Base-by-base conservation (phyloP, 176 grass and related monocot species). In the Guadua angustifolia region DNA sequence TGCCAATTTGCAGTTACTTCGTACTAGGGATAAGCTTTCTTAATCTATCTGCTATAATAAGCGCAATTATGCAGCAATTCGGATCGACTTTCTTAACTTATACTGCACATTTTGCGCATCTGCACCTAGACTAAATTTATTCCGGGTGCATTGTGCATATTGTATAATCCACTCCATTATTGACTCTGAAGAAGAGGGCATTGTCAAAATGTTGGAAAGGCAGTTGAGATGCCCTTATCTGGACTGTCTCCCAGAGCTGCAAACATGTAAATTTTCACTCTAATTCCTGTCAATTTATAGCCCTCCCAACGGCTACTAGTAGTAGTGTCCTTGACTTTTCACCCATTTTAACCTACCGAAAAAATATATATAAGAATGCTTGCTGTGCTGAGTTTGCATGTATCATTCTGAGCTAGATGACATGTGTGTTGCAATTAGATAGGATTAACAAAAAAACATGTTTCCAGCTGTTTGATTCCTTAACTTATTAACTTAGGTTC, bases 151-250 rank as follows among this genome's bases (percentile, higher is more conserved):
- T n/a, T n/a, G 17, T 43, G 22, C 38, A 38, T 55, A n/a, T 33
- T 81, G 78, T 58, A 64, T 71, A 64, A 85, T 71, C 65, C 72
- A 29, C 64, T 53, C 57, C 67, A 90, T 90, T 42, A 82, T 90
- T 83, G 84, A 50, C 59, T 4, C 36, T 42, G 13, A 49, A 32
- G 25, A 40, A 53, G 77, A 66, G 18, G 66, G 59, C 74, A 57
- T 80, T 70, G 89, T 80, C 61, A 83, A 80, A 80, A 83, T 74
- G 40, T 17, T 52, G 56, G 21, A 66, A 66, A 87, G 80, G 69
- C 85, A 7, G 84, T 80, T 90, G 69, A 83, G 89, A 87, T 75
- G 89, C 85, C 80, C 69, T 83, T 74, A 87, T 87, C 89, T 86
- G 83, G 57, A 82, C 29, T 22, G 78, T 78, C 44, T 64, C 78